phyloP scores from a whole-genome alignment of 2,329 filamentous ascomycete genomes.

The Monilinia fructigena region DNA sequence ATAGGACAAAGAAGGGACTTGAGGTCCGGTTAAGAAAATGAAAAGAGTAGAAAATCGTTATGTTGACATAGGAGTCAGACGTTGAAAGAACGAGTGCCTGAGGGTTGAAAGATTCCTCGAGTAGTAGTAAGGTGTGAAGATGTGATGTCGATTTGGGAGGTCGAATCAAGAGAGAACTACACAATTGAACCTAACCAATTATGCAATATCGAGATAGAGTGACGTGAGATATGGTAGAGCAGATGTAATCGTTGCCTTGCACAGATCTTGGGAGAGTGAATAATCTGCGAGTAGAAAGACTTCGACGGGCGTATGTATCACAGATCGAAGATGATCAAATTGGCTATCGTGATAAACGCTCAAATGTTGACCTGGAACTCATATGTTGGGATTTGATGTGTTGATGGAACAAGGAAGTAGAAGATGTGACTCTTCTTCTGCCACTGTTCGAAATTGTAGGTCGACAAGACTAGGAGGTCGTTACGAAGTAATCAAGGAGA shows the following conservation, averaged over 20 bases:
- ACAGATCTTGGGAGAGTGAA: conserved; percentile 13
- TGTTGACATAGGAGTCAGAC: conserved; percentile 40
- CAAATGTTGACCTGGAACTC: conserved; percentile 43
- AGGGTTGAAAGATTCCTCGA: conserved; percentile 32
- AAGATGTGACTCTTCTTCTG: conserved; percentile 51
- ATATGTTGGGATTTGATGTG: conserved; percentile 43
- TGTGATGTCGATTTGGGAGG: conserved; percentile 30
- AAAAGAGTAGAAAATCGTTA: conserved; percentile 41
- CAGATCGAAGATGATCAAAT: conserved; percentile 33
- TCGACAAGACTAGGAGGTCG: conserved; percentile 5
- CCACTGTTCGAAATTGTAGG: conserved; percentile 27
- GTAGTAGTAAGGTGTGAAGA: conserved; percentile 16
- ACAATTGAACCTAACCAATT: conserved; percentile 31
- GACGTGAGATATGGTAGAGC: conserved; percentile 3
- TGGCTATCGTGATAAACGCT: conserved; percentile 43
- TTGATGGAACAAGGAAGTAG: conserved; percentile 46
- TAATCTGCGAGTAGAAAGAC: conserved; percentile 21
- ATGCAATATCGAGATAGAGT: conserved; percentile 16
- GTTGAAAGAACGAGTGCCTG: conserved; percentile 36
- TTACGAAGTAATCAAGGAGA: conserved; percentile 3
- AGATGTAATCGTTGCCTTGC: conserved; percentile 18
- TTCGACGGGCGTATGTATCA: conserved; percentile 22
- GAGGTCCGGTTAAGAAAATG: conserved; percentile 40
- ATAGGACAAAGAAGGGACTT: conserved; percentile 35
- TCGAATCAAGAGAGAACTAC: conserved; percentile 29